Evolutionary conservation across 495 filamentous ascomycete genomes (phyloP).

Genomic region (Cercophora samala): DNA sequence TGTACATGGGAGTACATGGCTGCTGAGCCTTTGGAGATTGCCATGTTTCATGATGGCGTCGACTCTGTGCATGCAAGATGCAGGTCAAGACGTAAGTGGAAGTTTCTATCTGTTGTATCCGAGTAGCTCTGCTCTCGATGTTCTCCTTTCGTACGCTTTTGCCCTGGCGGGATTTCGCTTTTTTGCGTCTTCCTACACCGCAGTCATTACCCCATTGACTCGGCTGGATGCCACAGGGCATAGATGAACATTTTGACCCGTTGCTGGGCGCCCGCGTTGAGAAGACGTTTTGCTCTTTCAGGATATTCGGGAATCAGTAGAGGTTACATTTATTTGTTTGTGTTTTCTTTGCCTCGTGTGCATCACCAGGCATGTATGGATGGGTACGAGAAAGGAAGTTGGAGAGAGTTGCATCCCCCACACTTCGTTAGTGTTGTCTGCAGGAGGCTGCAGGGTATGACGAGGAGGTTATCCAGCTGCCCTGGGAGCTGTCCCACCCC

Average conservation of each 20-base stretch:
- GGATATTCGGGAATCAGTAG: constrained; percentile 50
- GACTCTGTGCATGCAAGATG: neutral
- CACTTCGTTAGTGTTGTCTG: neutral
- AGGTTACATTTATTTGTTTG: constrained; percentile 39
- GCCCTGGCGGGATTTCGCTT: constrained; percentile 25
- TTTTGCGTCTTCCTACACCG: constrained; percentile 39
- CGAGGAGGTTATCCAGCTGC: constrained; percentile 3
- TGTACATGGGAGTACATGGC: neutral
- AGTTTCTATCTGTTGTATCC: neutral
- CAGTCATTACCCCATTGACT: constrained; percentile 33
- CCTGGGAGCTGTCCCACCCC: neutral
- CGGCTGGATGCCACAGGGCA: constrained; percentile 44
- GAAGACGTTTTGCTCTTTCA: constrained; percentile 45
- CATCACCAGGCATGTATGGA: neutral
- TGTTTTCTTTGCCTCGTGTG: neutral
- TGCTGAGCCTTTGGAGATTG: neutral
- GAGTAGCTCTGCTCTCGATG: neutral
- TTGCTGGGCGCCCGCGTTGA: constrained; percentile 50
- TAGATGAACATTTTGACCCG: constrained; percentile 39
- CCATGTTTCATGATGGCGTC: constrained; percentile 2
- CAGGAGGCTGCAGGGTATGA: neutral
- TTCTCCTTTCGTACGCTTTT: constrained; percentile 1
- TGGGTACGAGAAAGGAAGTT: neutral
- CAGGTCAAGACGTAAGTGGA: neutral
- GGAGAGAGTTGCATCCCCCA: neutral